A percentile compares a stretch with the other conserved stretches of the same genome.
Conservation (phyloP, 2,329 filamentous ascomycete genomes). For the Penicillium capsulatum region DNA sequence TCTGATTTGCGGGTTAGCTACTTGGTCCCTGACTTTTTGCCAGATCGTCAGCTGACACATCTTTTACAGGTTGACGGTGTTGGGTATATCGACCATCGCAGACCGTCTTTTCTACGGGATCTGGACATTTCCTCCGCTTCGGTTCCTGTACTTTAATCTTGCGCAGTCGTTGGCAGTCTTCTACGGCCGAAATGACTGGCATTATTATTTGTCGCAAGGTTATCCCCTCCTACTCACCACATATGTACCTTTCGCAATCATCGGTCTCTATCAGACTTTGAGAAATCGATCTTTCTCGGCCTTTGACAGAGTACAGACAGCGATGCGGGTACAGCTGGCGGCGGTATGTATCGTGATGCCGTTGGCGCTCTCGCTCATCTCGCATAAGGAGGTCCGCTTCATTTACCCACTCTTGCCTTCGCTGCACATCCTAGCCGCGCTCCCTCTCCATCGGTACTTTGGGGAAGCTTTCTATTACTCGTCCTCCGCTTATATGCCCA, state of each 20-base stretch:
- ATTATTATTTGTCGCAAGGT: conserved; percentile 91
- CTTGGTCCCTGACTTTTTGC: neutral
- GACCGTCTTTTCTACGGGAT: conserved; percentile 77
- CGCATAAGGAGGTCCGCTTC: conserved; percentile 97
- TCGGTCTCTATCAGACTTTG: conserved; percentile 57
- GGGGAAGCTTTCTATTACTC: conserved; percentile 38
- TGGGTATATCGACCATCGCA: conserved; percentile 60
- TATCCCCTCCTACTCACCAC: conserved; percentile 82
- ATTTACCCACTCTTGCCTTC: conserved; percentile 86
- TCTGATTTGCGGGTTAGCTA: conserved; percentile 53
- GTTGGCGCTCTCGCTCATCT: conserved; percentile 66
- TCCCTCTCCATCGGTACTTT: conserved; percentile 64
- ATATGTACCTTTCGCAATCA: conserved; percentile 68
- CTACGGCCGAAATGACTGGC: conserved; percentile 83
- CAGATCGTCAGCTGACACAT: conserved; percentile 9
- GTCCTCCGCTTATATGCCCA: conserved; percentile 40
- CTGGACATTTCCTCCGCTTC: conserved; percentile 84
- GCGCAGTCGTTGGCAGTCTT: conserved; percentile 83
- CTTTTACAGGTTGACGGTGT: conserved; percentile 48
- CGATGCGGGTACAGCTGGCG: conserved; percentile 54
- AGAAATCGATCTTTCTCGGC: conserved; percentile 35
- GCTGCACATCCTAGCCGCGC: conserved; percentile 76
- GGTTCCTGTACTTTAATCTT: conserved; percentile 88
- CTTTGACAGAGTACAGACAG: conserved; percentile 25
- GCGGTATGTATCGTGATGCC: conserved; percentile 59